Conservation (phyloP, 805 yeast genomes). For the Saccharomyces jurei region DNA sequence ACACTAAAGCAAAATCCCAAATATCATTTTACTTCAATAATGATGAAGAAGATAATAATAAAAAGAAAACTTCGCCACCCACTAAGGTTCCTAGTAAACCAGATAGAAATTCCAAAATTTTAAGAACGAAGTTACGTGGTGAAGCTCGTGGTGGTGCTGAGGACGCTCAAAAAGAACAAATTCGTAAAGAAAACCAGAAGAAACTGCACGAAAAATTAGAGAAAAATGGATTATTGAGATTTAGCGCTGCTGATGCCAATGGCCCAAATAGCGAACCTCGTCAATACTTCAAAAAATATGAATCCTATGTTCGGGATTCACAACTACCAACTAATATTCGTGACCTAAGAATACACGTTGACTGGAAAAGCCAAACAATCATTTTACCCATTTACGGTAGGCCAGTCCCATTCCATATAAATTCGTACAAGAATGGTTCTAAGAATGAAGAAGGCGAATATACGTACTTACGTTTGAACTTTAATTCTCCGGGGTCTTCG, state of each 20-base stretch:
- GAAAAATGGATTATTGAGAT: slow-evolving; percentile 77
- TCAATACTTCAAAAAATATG: slow-evolving; percentile 78
- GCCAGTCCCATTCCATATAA: slow-evolving; percentile 96
- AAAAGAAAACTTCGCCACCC: slow-evolving; percentile 30
- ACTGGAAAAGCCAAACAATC: slow-evolving; percentile 78
- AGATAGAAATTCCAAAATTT: slow-evolving; percentile 49
- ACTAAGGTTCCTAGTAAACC: slow-evolving; percentile 28
- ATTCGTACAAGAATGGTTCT: slow-evolving; percentile 87
- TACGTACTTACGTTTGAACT: slow-evolving; percentile 82
- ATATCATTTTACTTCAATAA: slow-evolving; percentile 78
- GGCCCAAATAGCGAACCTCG: slow-evolving; percentile 40
- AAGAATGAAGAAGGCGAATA: slow-evolving; percentile 94
- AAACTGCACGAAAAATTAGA: slow-evolving; percentile 79
- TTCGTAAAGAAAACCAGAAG: slow-evolving; percentile 73
- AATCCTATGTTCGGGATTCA: slow-evolving; percentile 86
- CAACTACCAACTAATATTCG: slow-evolving; percentile 80
- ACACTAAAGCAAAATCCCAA: slow-evolving; percentile 63
- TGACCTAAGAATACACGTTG: slow-evolving; percentile 82
- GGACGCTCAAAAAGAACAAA: slow-evolving; percentile 66
- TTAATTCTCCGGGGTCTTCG: slow-evolving; percentile 83
- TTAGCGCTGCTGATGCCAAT: slow-evolving; percentile 68
- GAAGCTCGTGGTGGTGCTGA: slow-evolving; percentile 59
- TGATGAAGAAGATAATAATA: slow-evolving; percentile 43
- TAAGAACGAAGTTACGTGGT: slow-evolving; percentile 71
- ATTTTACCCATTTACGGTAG: slow-evolving; percentile 88